These are phyloP conservation scores for Ogataea polymorpha DNA, from an alignment of 805 yeast species.

Conservation along the genomic window DNA sequence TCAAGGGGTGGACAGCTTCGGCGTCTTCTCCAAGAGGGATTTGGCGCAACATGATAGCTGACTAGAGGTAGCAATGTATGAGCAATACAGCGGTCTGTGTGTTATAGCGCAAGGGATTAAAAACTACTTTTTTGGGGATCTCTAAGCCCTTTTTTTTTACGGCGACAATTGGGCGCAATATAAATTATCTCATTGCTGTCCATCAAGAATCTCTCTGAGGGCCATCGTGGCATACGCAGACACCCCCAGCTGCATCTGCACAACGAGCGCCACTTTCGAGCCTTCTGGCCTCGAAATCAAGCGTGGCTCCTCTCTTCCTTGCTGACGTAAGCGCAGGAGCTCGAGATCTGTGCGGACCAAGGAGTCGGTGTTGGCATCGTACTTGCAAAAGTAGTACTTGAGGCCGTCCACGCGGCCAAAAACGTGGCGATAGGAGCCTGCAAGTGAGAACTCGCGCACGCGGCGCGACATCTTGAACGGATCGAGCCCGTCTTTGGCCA, in stretches of 20 bases:
- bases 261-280: slow-evolving; percentile 61
- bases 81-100: slow-evolving; percentile 10
- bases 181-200: slow-evolving; percentile 49
- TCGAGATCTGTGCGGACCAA: slow-evolving; percentile 79
- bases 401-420: slow-evolving; percentile 63
- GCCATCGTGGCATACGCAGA: slow-evolving; percentile 99
- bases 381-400: slow-evolving; percentile 60
- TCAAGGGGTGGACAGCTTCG: slow-evolving; percentile 13
- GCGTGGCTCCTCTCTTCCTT: slow-evolving; percentile 20
- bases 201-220: slow-evolving; percentile 79
- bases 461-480: slow-evolving; percentile 82
- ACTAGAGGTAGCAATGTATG: slow-evolving; percentile 3
- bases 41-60: slow-evolving; percentile 18
- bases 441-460: slow-evolving; percentile 82
- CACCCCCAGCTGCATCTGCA: slow-evolving; percentile 74
- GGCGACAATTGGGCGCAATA: slow-evolving; percentile 16
- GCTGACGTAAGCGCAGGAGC: slow-evolving; percentile 36
- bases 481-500: slow-evolving; percentile 80
- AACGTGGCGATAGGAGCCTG: slow-evolving; percentile 84
- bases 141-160: slow-evolving; percentile 3
- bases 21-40: slow-evolving; percentile 17
- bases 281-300: slow-evolving; percentile 39
- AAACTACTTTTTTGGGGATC: slow-evolving; percentile 7
- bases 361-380: slow-evolving; percentile 63
- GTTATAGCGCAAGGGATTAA: slow-evolving; percentile 1